Evolutionary conservation across 352 stramenopile genomes (phyloP), one percentile per base, ranked within the genome.

Genomic region (Detonula confervacea): DNA sequence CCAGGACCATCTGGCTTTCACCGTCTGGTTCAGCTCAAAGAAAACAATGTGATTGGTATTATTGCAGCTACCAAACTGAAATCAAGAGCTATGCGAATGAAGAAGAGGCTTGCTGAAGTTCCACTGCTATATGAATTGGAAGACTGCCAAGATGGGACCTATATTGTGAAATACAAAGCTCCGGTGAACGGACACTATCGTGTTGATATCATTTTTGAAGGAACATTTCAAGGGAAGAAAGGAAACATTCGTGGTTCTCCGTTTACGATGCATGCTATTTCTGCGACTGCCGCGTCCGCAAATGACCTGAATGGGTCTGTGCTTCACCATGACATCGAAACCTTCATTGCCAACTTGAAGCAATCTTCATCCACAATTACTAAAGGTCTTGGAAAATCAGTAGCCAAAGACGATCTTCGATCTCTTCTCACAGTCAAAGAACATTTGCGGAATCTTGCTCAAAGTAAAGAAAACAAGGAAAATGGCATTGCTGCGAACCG

Each of bases 131-230:
- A 67, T 62, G 33, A 64, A 63, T 57, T 84, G 33, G 56, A 80
- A 24, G 96, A 99, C 81, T 96, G 97, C 56, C 91, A 95, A 33
- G 95, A 98, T 80, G 97, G 96, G 37, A 97, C 94, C 2, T 98
- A 99, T 64, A 82, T 96, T 29, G 96, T 98, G 1, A 95, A 94
- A 8, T 98, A 97, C 73, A 94, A 87, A 1, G 90, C 95, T 24
- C 88, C 94, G 4, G 73, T 83, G 18, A 73, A 93, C 16, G 96
- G 96, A 8, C 90, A 91, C 33, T 98, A 97, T 69, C 80, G 91
- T 20, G 81, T 98, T 33, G 90, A 91, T 3, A 92, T 98, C 9
- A 87, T 95, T 7, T 98, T 98, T 64, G 86, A 91, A 11, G 96
- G 96, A 0, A 98, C 96, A 0, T 99, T 98, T 63, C 88, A 91